These are phyloP conservation scores for Moniliophthora roreri DNA, from an alignment of 1,284 basidiomycete genomes.

Conservation along the genomic window DNA sequence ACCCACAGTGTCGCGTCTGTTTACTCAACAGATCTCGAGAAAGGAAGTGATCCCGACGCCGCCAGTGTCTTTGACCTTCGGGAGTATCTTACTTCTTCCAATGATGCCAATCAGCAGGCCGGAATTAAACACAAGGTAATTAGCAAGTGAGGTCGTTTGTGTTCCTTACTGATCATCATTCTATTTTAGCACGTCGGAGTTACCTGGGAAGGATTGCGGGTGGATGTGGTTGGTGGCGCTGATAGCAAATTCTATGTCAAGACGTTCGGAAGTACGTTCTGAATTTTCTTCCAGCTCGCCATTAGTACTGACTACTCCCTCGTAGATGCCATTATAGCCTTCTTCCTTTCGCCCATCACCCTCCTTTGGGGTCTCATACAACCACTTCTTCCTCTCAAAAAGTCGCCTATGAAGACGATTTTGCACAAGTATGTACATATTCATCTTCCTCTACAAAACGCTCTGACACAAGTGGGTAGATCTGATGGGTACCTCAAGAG, in stretches of 20 bases:
- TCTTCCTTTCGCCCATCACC: conserved; percentile 55
- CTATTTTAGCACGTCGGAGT: conserved; percentile 66
- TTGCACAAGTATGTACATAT: conserved; percentile 57
- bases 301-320: conserved; percentile 5
- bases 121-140: conserved; percentile 76
- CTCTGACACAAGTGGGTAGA: conserved; percentile 40
- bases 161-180: conserved; percentile 4
- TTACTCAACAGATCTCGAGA: conserved; percentile 11
- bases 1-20: conserved; percentile 5
- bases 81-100: conserved; percentile 72
- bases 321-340: conserved; percentile 58
- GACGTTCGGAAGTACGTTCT: conserved; percentile 55
- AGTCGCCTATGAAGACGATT: conserved; percentile 51
- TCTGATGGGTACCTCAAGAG: conserved; percentile 75
- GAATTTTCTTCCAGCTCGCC: conserved; percentile 6
- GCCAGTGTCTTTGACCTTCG: conserved; percentile 61
- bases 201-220: conserved; percentile 74
- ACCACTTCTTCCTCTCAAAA: conserved; percentile 52
- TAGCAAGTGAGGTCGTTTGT: background rate
- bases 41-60: conserved; percentile 14
- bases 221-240: conserved; percentile 66
- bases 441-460: conserved; percentile 15
- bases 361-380: conserved; percentile 49
- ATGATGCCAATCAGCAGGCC: conserved; percentile 63
- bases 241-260: conserved; percentile 68